Evolutionary conservation across 768 basidiomycete species (phyloP).

Genomic region (Coprinellus micaceus): DNA sequence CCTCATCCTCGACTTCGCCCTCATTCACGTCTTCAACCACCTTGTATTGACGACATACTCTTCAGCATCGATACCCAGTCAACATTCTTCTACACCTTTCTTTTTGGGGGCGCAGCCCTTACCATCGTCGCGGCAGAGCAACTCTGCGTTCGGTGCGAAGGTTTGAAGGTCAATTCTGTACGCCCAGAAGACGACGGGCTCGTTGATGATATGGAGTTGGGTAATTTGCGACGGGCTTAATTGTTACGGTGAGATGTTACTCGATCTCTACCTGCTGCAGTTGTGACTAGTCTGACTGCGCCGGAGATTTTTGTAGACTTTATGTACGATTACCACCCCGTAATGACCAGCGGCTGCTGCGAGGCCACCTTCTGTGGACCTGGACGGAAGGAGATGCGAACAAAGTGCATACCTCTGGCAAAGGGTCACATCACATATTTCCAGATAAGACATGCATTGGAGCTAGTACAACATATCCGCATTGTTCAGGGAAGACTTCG

Average conservation of each 20-base stretch:
- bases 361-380: no score
- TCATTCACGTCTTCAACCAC: slow-evolving; percentile 90
- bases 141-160: slow-evolving; percentile 85
- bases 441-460: no score
- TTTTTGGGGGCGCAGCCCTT: slow-evolving; percentile 64
- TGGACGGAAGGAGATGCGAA: no score
- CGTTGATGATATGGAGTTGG: slow-evolving; percentile 60
- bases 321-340: no score
- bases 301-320: no score
- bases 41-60: slow-evolving; percentile 93
- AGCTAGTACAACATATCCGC: no score
- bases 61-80: slow-evolving; percentile 76
- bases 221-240: slow-evolving; percentile 38
- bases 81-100: slow-evolving; percentile 86
- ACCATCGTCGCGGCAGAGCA: slow-evolving; percentile 86
- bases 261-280: no score
- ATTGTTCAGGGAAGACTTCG: no score
- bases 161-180: slow-evolving; percentile 52
- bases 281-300: no score
- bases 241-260: neutral
- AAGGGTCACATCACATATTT: no score
- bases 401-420: no score
- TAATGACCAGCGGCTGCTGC: no score
- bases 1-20: slow-evolving; percentile 88
- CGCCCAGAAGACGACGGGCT: slow-evolving; percentile 51